These are phyloP conservation scores for Sutorius australiensis DNA, from an alignment of 768 basidiomycete species.

Conservation along the genomic window DNA sequence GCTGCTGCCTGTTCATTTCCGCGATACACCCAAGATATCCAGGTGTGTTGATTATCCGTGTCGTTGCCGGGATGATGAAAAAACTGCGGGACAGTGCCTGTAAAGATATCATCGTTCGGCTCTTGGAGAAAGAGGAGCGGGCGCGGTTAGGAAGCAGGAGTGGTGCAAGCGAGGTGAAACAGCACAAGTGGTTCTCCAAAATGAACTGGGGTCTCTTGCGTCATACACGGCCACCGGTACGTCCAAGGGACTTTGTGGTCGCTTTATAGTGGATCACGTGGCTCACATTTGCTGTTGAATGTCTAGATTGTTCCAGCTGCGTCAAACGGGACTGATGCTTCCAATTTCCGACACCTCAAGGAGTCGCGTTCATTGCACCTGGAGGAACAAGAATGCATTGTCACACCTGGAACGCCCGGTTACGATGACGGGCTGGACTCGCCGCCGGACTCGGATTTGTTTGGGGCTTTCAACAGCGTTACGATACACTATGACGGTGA, in stretches of 20 bases:
- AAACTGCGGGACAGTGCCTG: conserved; percentile 53
- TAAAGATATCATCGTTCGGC: conserved; percentile 81
- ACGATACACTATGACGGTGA: conserved; percentile 85
- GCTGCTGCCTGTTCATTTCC: conserved; percentile 79
- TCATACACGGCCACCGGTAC: conserved; percentile 88
- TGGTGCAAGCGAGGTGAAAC: conserved; percentile 97
- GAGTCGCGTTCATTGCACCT: conserved; percentile 91
- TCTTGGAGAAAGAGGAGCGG: conserved; percentile 90
- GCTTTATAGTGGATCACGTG: conserved; percentile 8
- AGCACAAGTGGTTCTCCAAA: conserved; percentile 96
- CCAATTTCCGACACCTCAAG: conserved; percentile 86
- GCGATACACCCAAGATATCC: conserved; percentile 76
- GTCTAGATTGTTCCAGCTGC: conserved; percentile 71
- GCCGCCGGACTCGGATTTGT: conserved; percentile 59
- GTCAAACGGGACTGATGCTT: conserved; percentile 76
- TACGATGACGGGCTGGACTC: conserved; percentile 44
- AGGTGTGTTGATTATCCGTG: conserved; percentile 43
- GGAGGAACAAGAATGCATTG: conserved; percentile 54
- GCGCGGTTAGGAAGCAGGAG: conserved; percentile 85
- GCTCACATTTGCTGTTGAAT: conserved; percentile 10
- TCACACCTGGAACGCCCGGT: conserved; percentile 37
- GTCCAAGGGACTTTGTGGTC: conserved; percentile 26
- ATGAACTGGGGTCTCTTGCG: conserved; percentile 96
- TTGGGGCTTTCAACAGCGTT: conserved; percentile 86
- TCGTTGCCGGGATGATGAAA: conserved; percentile 9